A percentile compares a stretch with the other conserved stretches of the same genome.
Conservation (phyloP, 2,329 filamentous ascomycete genomes). For the Botryotinia calthae region DNA sequence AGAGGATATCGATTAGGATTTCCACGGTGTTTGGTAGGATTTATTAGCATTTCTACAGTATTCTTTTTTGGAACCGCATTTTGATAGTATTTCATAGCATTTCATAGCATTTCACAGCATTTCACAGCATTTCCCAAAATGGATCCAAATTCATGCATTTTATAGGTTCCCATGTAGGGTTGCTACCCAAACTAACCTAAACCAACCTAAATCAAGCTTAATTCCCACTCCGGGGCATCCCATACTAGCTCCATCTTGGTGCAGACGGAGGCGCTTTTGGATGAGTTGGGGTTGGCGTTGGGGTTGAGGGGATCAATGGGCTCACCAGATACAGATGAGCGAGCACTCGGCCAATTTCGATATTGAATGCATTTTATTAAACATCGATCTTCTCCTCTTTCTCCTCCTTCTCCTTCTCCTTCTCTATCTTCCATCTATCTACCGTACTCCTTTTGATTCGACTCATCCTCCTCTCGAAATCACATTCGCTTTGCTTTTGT, state of each 20-base stretch:
- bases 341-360: not conserved
- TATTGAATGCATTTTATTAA: not conserved
- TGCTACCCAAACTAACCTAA: too few species aligned
- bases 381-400: not conserved
- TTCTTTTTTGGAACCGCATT: too few species aligned
- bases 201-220: not conserved
- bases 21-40: too few species aligned
- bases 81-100: too few species aligned
- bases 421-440: not conserved
- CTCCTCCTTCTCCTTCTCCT: not conserved
- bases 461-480: not conserved
- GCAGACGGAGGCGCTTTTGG: slow-evolving; percentile 16
- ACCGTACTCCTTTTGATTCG: not conserved
- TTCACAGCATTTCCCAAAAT: too few species aligned
- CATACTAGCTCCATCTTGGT: not conserved
- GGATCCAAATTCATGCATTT: not conserved
- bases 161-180: not conserved
- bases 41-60: too few species aligned
- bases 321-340: not conserved
- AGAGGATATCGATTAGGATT: too few species aligned
- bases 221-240: not conserved
- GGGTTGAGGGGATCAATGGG: not conserved
- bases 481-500: slow-evolving; percentile 10
- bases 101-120: too few species aligned
- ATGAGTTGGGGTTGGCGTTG: not conserved